Evolutionary conservation across 2,329 filamentous ascomycete genomes (phyloP).

Genomic region (Microsporum ferrugineum): DNA sequence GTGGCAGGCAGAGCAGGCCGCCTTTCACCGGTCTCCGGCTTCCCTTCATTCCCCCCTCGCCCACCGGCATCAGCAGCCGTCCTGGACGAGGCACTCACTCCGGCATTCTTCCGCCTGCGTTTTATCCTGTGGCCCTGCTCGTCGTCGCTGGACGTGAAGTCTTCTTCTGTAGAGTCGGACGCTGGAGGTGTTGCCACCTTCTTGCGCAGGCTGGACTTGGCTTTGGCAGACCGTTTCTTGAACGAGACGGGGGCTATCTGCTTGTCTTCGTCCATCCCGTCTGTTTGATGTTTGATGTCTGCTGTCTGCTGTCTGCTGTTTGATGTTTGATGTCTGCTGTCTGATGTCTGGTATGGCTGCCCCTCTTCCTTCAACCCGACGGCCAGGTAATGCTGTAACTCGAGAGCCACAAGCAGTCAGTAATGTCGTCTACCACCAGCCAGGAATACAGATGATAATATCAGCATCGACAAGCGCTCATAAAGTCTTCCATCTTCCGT

Average conservation of each 20-base stretch:
- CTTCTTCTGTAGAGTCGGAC: conserved; percentile 42
- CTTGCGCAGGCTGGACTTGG: conserved; percentile 68
- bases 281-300: neutral
- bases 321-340: too few relatives aligned
- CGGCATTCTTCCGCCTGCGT: conserved; percentile 58
- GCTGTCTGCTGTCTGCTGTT: too few relatives aligned
- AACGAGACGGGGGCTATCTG: conserved; percentile 38
- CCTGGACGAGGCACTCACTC: conserved; percentile 53
- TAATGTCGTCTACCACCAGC: too few relatives aligned
- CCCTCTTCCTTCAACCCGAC: too few relatives aligned
- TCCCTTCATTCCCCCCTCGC: conserved; percentile 42
- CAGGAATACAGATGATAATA: too few relatives aligned
- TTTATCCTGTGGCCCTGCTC: conserved; percentile 69
- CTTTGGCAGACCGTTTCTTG: conserved; percentile 73
- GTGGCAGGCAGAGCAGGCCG: conserved; percentile 18
- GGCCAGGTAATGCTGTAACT: too few relatives aligned
- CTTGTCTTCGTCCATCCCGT: neutral
- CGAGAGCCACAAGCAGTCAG: too few relatives aligned
- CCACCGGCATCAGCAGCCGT: conserved; percentile 18
- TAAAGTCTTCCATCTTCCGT: neutral
- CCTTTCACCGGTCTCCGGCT: conserved; percentile 46
- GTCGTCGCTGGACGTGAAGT: conserved; percentile 63
- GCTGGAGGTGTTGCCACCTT: conserved; percentile 66
- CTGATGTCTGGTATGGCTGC: too few relatives aligned
- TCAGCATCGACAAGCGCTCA: too few relatives aligned